These are phyloP conservation scores for Rhizoclosmatium sp. DNA, from an alignment of 192 early-diverging fungal species.

Conservation along the genomic window DNA sequence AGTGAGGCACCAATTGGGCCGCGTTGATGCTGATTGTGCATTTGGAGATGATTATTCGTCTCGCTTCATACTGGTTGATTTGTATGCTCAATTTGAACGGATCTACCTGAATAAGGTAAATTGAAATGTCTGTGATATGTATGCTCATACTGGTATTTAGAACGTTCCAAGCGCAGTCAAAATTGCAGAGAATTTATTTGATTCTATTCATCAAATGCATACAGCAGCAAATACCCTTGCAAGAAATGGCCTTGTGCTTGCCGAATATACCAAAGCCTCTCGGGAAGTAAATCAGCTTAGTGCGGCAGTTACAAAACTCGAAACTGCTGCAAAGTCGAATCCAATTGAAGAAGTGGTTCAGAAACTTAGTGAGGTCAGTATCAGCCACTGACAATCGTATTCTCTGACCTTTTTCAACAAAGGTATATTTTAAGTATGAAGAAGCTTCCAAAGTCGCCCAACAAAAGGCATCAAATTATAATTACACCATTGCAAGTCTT, in stretches of 20 bases:
- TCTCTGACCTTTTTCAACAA: background rate
- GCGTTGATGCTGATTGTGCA: background rate
- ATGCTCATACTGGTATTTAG: constrained; percentile 8
- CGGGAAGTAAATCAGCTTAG: constrained; percentile 7
- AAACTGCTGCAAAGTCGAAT: constrained; percentile 28
- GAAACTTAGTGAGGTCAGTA: constrained; percentile 39
- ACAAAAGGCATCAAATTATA: constrained; percentile 26
- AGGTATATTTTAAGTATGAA: constrained; percentile 30
- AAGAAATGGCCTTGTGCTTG: background rate
- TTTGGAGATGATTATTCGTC: background rate
- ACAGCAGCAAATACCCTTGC: constrained; percentile 7
- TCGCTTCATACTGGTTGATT: constrained; percentile 11
- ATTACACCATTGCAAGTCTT: constrained; percentile 21
- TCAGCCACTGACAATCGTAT: background rate
- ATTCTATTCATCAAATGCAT: constrained; percentile 19
- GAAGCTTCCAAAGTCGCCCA: constrained; percentile 25
- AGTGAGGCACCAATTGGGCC: background rate
- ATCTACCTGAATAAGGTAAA: constrained; percentile 22
- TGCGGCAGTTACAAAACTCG: constrained; percentile 14
- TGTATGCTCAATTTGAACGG: background rate
- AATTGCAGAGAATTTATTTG: constrained; percentile 12
- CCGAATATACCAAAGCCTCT: constrained; percentile 15
- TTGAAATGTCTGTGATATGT: background rate
- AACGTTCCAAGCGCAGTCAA: constrained; percentile 10
- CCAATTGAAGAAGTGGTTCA: constrained; percentile 36